Conservation (phyloP, 805 yeast genomes). For the Sugiyamaella boreocaroliniensis region DNA sequence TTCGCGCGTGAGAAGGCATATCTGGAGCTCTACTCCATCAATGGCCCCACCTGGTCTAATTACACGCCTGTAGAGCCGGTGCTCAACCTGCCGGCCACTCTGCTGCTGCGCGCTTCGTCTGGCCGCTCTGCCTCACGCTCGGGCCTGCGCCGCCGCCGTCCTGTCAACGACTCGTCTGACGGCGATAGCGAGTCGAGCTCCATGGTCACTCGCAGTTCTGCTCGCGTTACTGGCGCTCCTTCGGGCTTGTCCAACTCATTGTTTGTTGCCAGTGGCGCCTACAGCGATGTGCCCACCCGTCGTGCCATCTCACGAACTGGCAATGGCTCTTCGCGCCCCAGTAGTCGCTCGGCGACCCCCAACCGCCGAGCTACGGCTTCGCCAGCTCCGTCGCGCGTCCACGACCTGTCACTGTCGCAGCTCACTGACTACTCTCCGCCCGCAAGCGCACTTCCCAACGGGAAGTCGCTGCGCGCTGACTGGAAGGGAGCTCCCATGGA, state of each 20-base stretch:
- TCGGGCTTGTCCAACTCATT: slow-evolving; percentile 1
- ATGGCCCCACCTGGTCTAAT: slow-evolving; percentile 30
- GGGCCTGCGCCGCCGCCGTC: not conserved
- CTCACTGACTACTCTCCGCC: slow-evolving; percentile 83
- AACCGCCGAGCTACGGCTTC: slow-evolving; percentile 40
- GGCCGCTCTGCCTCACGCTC: not conserved
- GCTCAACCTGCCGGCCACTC: slow-evolving; percentile 4
- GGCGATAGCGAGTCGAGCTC: not conserved
- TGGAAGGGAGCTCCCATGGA: slow-evolving; percentile 99
- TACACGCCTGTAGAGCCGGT: slow-evolving; percentile 16
- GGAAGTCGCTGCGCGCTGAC: slow-evolving; percentile 75
- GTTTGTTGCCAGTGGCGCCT: not conserved
- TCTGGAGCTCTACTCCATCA: slow-evolving; percentile 27
- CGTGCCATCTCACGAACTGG: not conserved
- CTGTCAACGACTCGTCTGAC: not conserved
- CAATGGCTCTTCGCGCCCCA: not conserved
- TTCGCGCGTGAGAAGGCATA: slow-evolving; percentile 26
- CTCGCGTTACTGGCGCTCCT: not conserved
- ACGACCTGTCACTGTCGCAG: slow-evolving; percentile 32
- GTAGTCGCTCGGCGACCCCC: slow-evolving; percentile 18
- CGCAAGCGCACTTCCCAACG: slow-evolving; percentile 53
- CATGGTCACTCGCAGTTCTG: slow-evolving; percentile 1
- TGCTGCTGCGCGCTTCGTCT: slow-evolving; percentile 1
- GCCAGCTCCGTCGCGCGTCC: slow-evolving; percentile 34
- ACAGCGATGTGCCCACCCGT: slow-evolving; percentile 1